Evolutionary conservation across 139 green algal species (phyloP).

Genomic region (Dunaliella primolecta): DNA sequence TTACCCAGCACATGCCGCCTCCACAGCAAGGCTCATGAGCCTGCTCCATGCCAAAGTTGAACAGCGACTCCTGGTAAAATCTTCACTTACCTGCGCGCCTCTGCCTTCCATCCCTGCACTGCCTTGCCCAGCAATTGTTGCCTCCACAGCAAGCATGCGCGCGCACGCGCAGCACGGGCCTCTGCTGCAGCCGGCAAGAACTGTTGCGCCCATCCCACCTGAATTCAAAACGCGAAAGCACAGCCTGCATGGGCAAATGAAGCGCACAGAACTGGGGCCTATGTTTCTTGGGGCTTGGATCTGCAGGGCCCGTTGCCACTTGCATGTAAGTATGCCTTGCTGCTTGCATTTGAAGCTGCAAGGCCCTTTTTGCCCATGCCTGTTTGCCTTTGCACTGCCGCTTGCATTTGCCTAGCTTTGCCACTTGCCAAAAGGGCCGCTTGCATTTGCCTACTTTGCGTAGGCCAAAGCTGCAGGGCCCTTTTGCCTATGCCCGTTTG

Average conservation of each 20-base stretch:
- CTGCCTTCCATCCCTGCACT: slow-evolving; percentile 5
- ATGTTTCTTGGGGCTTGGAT: too few species aligned
- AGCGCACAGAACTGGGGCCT: too few species aligned
- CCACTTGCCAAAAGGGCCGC: too few species aligned
- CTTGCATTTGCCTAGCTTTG: too few species aligned
- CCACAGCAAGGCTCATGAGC: slow-evolving; percentile 6
- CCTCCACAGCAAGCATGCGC: slow-evolving; percentile 3
- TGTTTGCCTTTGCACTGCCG: neutral
- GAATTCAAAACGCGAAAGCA: neutral
- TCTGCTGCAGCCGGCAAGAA: slow-evolving; percentile 18
- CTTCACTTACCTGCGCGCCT: neutral
- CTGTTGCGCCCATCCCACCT: slow-evolving; percentile 6
- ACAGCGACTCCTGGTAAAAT: too few species aligned
- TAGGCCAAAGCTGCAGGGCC: too few species aligned
- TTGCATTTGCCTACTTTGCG: too few species aligned
- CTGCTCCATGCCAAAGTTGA: too few species aligned
- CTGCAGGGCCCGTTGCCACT: too few species aligned
- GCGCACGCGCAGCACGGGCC: neutral
- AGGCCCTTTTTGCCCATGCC: neutral
- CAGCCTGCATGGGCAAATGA: neutral
- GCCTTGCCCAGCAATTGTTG: slow-evolving; percentile 1
- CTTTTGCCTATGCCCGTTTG: neutral
- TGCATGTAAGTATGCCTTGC: too few species aligned
- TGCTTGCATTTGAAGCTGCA: too few species aligned
- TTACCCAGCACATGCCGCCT: neutral